Conservation (phyloP, 331 rosid genomes). For the Malus hybrid region DNA sequence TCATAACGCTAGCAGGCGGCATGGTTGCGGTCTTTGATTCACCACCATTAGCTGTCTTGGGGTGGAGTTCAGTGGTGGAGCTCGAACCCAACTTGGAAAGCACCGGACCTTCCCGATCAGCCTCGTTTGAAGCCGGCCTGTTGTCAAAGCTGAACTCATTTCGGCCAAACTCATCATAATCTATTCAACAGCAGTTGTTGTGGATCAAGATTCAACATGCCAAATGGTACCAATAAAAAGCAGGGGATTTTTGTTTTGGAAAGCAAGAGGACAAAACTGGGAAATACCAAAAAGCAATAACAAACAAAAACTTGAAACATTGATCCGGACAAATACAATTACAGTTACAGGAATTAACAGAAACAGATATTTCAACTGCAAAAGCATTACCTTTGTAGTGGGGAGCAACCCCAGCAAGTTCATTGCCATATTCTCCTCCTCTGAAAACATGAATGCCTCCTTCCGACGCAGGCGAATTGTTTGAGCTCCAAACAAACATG, state of each 20-base stretch:
- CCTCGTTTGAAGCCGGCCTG: conserved; percentile 48
- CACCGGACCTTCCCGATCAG: conserved; percentile 62
- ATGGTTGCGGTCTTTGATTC: conserved; percentile 49
- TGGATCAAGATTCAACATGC: not conserved
- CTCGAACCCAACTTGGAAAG: conserved; percentile 84
- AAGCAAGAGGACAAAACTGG: too few species aligned
- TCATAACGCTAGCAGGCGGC: conserved; percentile 94
- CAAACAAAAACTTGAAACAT: not conserved
- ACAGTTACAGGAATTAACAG: not conserved
- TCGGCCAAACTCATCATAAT: conserved; percentile 69
- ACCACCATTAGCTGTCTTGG: conserved; percentile 40
- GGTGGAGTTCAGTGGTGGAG: conserved; percentile 82
- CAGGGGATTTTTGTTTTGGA: too few species aligned
- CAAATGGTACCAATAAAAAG: too few species aligned
- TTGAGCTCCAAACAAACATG: conserved; percentile 97
- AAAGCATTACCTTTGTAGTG: conserved; percentile 55
- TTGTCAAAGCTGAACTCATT: conserved; percentile 92
- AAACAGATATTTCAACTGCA: not conserved
- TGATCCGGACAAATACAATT: conserved; percentile 19
- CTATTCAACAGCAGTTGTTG: conserved; percentile 25
- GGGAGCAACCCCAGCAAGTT: conserved; percentile 47
- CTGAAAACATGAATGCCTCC: conserved; percentile 88
- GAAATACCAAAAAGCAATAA: not conserved
- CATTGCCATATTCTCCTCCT: conserved; percentile 65
- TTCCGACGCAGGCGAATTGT: conserved; percentile 89